Conservation (phyloP, 2,329 filamentous ascomycete species). For the Cladosporium phlei region DNA sequence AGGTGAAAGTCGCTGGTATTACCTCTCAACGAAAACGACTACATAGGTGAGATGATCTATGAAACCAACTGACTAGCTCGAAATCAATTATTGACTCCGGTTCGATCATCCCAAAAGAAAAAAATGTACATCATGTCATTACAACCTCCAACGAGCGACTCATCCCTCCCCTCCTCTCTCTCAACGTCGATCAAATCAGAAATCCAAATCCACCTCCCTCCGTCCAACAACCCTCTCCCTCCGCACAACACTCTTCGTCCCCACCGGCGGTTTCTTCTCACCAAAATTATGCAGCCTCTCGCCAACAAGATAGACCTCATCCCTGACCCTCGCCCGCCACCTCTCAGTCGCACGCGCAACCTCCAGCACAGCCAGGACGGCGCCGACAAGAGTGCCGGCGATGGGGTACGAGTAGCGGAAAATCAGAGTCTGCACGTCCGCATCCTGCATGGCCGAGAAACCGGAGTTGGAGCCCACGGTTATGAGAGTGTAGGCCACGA, state of each 20-base stretch:
- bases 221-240: conserved; percentile 18
- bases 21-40: no score
- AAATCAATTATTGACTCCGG: no score
- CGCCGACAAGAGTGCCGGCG: conserved; percentile 20
- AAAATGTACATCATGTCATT: no score
- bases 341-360: conserved; percentile 56
- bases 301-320: conserved; percentile 94
- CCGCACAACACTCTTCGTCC: conserved; percentile 30
- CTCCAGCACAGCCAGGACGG: conserved; percentile 20
- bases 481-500: conserved; percentile 52
- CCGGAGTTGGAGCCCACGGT: conserved; percentile 21
- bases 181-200: no score
- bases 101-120: no score
- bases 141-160: no score
- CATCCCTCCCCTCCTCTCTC: no score
- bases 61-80: no score
- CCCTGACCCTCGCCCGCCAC: conserved; percentile 78
- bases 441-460: neutral
- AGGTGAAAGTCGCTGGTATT: no score
- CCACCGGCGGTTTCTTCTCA: conserved; percentile 43
- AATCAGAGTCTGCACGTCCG: conserved; percentile 29
- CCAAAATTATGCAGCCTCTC: conserved; percentile 94
- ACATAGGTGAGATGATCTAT: no score
- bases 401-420: conserved; percentile 71
- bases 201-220: conserved; percentile 3